These are phyloP conservation scores for Circinella minor DNA, from an alignment of 371 early-diverging fungal species.

Conservation along the genomic window DNA sequence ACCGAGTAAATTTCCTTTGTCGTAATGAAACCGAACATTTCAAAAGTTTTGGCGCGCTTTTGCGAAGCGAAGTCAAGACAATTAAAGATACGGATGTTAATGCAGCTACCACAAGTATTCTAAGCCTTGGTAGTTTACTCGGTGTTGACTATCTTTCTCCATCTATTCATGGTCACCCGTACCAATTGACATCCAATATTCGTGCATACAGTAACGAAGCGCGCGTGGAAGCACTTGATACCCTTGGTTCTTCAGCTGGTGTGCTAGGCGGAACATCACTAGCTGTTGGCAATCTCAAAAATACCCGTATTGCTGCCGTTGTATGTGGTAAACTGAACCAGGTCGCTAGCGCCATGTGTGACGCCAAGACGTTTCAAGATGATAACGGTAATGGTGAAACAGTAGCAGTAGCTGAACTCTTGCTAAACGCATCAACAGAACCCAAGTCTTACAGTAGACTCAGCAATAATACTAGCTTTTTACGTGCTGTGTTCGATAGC, in stretches of 20 bases:
- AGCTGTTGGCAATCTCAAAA: constrained; percentile 39
- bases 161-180: constrained; percentile 1
- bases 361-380: constrained; percentile 12
- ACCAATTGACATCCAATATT: constrained; percentile 19
- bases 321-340: constrained; percentile 40
- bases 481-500: constrained; percentile 55
- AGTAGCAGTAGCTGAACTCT: constrained; percentile 7
- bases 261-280: constrained; percentile 17
- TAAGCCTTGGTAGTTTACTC: constrained; percentile 30
- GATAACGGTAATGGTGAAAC: not conserved
- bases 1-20: not conserved
- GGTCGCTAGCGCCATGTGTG: constrained; percentile 11
- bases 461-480: constrained; percentile 54
- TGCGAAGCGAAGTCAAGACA: not conserved
- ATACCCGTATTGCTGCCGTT: constrained; percentile 44
- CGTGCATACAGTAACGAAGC: constrained; percentile 25
- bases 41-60: not conserved
- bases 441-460: constrained; percentile 56
- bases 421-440: constrained; percentile 37
- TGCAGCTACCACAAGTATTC: constrained; percentile 12
- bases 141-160: constrained; percentile 37
- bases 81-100: constrained; percentile 1
- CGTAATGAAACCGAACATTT: not conserved
- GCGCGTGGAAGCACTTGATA: constrained; percentile 27
- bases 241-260: constrained; percentile 26